These are phyloP conservation scores for Pleurotus sapidus DNA, from an alignment of 768 basidiomycete genomes.

Conservation along the genomic window DNA sequence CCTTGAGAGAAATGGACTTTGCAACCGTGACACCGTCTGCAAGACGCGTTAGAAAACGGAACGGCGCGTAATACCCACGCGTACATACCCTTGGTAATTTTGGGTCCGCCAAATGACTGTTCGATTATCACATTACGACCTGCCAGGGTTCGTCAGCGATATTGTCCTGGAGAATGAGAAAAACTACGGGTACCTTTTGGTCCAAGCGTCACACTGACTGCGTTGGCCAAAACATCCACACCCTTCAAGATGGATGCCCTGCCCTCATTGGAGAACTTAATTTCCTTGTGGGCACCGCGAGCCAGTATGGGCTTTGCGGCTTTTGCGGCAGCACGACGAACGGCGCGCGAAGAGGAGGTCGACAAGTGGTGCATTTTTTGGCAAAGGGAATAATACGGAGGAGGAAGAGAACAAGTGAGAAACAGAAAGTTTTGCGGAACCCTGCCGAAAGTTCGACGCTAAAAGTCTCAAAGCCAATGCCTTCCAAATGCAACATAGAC, in stretches of 20 bases:
- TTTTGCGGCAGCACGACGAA: conserved; percentile 65
- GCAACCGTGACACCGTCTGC: conserved; percentile 97
- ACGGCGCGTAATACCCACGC: neutral
- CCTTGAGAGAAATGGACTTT: conserved; percentile 89
- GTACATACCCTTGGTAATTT: conserved; percentile 89
- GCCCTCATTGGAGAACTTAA: conserved; percentile 95
- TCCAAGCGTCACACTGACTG: conserved; percentile 93
- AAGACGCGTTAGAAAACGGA: conserved; percentile 9
- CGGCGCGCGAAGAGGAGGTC: conserved; percentile 58
- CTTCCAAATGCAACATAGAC: conserved; percentile 4
- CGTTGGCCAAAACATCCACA: conserved; percentile 95
- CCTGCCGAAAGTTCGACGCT: conserved; percentile 1
- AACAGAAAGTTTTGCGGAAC: conserved; percentile 9
- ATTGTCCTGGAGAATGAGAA: too few species aligned
- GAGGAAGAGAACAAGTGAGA: conserved; percentile 12
- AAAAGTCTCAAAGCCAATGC: conserved; percentile 10
- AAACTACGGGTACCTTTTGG: conserved; percentile 70
- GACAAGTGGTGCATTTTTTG: conserved; percentile 71
- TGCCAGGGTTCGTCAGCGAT: conserved; percentile 19
- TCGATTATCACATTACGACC: conserved; percentile 99
- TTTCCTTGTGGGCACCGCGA: conserved; percentile 91
- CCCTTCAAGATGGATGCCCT: conserved; percentile 92
- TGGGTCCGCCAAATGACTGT: conserved; percentile 84
- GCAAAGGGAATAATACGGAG: conserved; percentile 12
- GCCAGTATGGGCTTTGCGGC: conserved; percentile 48